Evolutionary conservation across 352 stramenopile genomes (phyloP).

Genomic region (Globisporangium alternatum): DNA sequence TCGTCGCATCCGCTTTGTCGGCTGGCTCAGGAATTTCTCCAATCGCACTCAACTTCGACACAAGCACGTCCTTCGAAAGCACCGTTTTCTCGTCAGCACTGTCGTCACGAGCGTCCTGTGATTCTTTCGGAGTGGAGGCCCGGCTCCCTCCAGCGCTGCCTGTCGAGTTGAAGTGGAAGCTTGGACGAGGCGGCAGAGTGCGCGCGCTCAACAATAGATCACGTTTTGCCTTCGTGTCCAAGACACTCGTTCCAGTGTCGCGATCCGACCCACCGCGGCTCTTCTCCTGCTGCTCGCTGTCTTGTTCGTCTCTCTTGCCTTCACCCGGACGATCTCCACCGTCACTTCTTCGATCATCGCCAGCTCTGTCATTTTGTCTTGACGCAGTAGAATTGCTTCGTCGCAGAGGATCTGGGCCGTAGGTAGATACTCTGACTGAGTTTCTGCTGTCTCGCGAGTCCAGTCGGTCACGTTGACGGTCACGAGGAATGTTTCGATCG

Average conservation of each 20-base stretch:
- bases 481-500: slow-evolving; percentile 31
- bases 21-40: not conserved
- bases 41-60: slow-evolving; percentile 5
- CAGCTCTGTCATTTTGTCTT: slow-evolving; percentile 27
- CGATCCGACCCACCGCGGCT: slow-evolving; percentile 24
- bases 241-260: slow-evolving; percentile 12
- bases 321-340: slow-evolving; percentile 8
- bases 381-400: slow-evolving; percentile 16
- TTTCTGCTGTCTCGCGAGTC: slow-evolving; percentile 26
- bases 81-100: not conserved
- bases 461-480: slow-evolving; percentile 24
- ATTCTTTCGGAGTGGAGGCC: slow-evolving; percentile 24
- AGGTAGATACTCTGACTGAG: slow-evolving; percentile 15
- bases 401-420: slow-evolving; percentile 19
- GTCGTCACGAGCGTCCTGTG: slow-evolving; percentile 6
- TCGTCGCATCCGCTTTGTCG: not conserved
- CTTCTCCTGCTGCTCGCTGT: slow-evolving; percentile 26
- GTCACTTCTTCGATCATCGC: slow-evolving; percentile 23
- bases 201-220: slow-evolving; percentile 15
- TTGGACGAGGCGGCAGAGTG: slow-evolving; percentile 33
- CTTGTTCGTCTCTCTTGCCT: slow-evolving; percentile 12
- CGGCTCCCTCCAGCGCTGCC: slow-evolving; percentile 23
- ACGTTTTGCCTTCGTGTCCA: slow-evolving; percentile 26
- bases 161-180: slow-evolving; percentile 15
- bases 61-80: slow-evolving; percentile 3